These are phyloP conservation scores for Citrus mangshanensis DNA, from an alignment of 345 rosid genomes.

Conservation along the genomic window DNA sequence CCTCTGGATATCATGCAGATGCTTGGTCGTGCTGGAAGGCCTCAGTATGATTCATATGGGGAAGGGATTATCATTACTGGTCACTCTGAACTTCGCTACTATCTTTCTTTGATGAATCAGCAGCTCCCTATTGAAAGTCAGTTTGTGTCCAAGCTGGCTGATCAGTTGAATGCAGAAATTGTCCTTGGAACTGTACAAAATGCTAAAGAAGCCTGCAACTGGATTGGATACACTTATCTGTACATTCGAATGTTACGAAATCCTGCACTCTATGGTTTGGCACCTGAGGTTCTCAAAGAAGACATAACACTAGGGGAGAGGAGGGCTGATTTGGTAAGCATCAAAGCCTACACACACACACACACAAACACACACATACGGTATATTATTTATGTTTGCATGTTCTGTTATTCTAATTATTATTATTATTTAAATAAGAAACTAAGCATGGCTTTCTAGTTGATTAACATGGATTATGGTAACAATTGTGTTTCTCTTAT, in stretches of 20 bases:
- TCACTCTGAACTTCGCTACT: constrained; percentile 80
- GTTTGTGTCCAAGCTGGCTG: constrained; percentile 88
- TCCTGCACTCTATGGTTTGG: constrained; percentile 82
- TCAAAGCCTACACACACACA: neutral
- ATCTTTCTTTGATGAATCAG: constrained; percentile 94
- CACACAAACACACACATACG: rapidly evolving
- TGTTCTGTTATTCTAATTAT: neutral
- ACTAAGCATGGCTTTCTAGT: too few species aligned
- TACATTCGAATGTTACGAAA: constrained; percentile 90
- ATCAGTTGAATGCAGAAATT: constrained; percentile 98
- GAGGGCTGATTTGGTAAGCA: constrained; percentile 87
- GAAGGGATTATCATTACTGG: constrained; percentile 98
- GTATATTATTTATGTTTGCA: neutral
- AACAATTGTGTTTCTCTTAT: too few species aligned
- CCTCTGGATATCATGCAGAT: constrained; percentile 99
- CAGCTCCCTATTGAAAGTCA: constrained; percentile 99
- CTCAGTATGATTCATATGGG: constrained; percentile 87
- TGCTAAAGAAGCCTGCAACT: constrained; percentile 96
- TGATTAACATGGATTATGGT: too few species aligned
- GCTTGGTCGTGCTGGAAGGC: constrained; percentile 99
- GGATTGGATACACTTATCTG: constrained; percentile 91
- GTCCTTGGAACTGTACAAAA: constrained; percentile 97
- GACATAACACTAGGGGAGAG: constrained; percentile 83
- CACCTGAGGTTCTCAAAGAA: constrained; percentile 71
- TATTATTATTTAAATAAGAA: too few species aligned